These are phyloP conservation scores for Boechera divaricarpa DNA, from an alignment of 345 rosid genomes.

Conservation along the genomic window DNA sequence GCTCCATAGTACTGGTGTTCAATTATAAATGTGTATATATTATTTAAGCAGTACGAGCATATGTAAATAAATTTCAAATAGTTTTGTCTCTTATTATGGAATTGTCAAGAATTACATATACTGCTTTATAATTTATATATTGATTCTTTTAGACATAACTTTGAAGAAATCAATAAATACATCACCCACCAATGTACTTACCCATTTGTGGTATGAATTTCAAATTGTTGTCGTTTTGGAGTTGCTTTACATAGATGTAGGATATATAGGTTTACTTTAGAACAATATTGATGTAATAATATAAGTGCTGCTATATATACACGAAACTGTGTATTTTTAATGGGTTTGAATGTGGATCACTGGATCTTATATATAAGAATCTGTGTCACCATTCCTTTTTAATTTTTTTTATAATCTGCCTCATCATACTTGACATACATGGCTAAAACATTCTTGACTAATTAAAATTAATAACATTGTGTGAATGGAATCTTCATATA, in stretches of 20 bases:
- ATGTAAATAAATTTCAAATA: neutral
- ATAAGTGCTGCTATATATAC: neutral
- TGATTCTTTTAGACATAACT: neutral
- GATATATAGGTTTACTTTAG: neutral
- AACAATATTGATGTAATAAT: conserved; percentile 4
- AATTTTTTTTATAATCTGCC: too few species aligned
- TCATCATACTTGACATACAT: neutral
- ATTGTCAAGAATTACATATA: conserved; percentile 4
- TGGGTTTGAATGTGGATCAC: neutral
- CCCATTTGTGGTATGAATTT: conserved; percentile 37
- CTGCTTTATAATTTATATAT: neutral
- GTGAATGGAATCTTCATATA: neutral
- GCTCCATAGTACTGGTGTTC: conserved; percentile 22
- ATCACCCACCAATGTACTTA: conserved; percentile 42
- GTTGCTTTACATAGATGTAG: conserved; percentile 9
- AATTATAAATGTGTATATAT: neutral
- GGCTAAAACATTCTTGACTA: neutral
- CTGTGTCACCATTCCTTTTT: neutral
- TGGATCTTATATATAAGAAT: neutral
- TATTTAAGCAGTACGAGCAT: conserved; percentile 20
- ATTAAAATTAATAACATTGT: neutral
- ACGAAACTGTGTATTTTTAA: neutral
- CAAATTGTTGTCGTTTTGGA: conserved; percentile 17
- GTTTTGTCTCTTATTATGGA: neutral
- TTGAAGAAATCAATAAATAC: conserved; percentile 31